phyloP scores from a whole-genome alignment of 179 eudicot species.

The Beta lomatogona region DNA sequence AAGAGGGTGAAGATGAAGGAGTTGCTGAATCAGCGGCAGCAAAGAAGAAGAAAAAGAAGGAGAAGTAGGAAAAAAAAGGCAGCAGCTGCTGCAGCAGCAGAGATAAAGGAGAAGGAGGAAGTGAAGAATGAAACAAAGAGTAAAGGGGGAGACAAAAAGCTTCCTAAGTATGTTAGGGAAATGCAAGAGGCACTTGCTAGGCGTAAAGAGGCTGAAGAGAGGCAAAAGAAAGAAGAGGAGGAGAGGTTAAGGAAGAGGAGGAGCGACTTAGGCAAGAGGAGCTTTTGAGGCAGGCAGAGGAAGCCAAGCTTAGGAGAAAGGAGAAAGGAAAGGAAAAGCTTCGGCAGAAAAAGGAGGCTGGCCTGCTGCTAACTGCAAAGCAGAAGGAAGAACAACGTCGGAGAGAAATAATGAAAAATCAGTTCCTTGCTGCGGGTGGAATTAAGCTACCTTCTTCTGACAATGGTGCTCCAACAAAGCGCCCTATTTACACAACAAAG shows the following conservation, averaged over 20 bases:
- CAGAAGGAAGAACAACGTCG: conserved; percentile 91
- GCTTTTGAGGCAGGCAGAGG: conserved; percentile 53
- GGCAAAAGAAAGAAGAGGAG: conserved; percentile 78
- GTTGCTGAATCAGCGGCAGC: conserved; percentile 76
- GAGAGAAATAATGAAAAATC: conserved; percentile 79
- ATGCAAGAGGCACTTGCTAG: conserved; percentile 86
- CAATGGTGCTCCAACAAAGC: conserved; percentile 37
- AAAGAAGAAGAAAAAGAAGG: conserved; percentile 85
- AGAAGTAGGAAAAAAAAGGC: no score
- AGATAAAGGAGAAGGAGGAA: conserved; percentile 50
- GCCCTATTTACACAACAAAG: no score
- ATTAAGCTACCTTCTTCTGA: conserved; percentile 50
- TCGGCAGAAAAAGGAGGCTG: conserved; percentile 43
- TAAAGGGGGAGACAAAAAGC: conserved; percentile 67
- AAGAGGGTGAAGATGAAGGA: conserved; percentile 33
- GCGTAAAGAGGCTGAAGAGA: conserved; percentile 70
- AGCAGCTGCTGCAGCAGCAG: conserved; percentile 43
- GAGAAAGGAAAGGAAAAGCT: no score
- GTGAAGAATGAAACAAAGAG: conserved; percentile 48
- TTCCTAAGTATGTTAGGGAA: conserved; percentile 83
- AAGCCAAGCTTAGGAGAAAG: no score
- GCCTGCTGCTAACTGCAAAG: conserved; percentile 74
- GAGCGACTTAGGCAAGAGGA: conserved; percentile 74
- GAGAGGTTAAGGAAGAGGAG: no score
- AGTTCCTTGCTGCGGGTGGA: conserved; percentile 62